phyloP scores from a whole-genome alignment of 1,284 basidiomycete species.

The Ustilago loliicola region DNA sequence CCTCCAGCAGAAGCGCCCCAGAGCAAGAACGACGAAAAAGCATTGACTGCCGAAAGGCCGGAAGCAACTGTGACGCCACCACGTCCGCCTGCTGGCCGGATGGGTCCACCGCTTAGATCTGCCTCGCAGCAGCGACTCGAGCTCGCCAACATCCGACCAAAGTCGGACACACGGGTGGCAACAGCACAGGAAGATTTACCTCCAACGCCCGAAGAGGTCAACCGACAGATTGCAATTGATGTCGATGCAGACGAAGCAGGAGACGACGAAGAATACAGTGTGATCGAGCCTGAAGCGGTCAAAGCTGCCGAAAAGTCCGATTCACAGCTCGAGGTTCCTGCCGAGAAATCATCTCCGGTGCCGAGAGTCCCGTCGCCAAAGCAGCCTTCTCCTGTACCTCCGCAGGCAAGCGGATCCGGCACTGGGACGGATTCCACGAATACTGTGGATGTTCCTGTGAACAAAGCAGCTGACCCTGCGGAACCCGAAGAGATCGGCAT shows the following conservation, averaged over 20 bases:
- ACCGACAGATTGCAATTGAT: slow-evolving; percentile 32
- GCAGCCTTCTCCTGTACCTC: background rate
- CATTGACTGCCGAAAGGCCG: background rate
- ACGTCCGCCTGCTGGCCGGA: slow-evolving; percentile 9
- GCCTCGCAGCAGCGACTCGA: slow-evolving; percentile 46
- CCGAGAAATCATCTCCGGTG: background rate
- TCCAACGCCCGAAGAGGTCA: slow-evolving; percentile 44
- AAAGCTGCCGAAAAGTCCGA: background rate
- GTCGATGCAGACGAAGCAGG: slow-evolving; percentile 8
- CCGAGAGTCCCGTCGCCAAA: background rate
- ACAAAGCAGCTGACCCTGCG: background rate
- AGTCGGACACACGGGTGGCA: slow-evolving; percentile 1
- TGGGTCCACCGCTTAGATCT: slow-evolving; percentile 44
- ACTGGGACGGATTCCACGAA: background rate
- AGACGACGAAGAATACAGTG: slow-evolving; percentile 16
- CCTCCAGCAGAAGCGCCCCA: slow-evolving; percentile 7
- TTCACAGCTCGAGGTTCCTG: background rate
- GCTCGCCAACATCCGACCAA: slow-evolving; percentile 11
- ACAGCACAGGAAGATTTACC: slow-evolving; percentile 28
- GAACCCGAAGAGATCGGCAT: slow-evolving; percentile 24
- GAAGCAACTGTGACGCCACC: background rate
- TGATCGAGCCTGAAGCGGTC: slow-evolving; percentile 12
- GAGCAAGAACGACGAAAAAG: background rate
- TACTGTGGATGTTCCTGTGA: background rate
- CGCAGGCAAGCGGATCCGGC: background rate